Evolutionary conservation across 2,329 filamentous ascomycete genomes (phyloP).

Genomic region (Zasmidium angulare): DNA sequence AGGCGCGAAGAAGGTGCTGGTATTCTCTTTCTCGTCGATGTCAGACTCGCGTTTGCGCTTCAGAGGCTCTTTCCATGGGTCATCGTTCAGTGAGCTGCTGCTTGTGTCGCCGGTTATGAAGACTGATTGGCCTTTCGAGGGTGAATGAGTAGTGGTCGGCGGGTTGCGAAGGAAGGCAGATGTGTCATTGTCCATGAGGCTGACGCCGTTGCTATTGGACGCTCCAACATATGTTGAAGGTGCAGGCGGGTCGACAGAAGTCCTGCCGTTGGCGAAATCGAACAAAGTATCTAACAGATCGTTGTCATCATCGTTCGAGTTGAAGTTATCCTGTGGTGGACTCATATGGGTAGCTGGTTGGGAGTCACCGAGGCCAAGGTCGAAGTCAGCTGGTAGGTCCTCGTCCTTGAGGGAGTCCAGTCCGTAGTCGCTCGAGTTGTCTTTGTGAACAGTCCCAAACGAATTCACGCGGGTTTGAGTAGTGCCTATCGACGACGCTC

Average conservation of each 20-base stretch:
- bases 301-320: conserved; percentile 6
- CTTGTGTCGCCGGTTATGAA: conserved; percentile 15
- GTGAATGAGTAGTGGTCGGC: not conserved
- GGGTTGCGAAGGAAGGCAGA: not conserved
- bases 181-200: not conserved
- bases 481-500: not conserved
- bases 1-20: conserved; percentile 2
- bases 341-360: conserved; percentile 8
- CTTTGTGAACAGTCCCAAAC: not conserved
- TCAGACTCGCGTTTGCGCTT: not conserved
- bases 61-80: not conserved
- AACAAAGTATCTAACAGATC: conserved; percentile 24
- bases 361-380: not conserved
- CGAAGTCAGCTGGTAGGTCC: conserved; percentile 14
- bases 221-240: not conserved
- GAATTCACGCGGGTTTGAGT: not conserved
- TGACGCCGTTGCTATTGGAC: not conserved
- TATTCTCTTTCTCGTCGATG: not conserved
- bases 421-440: conserved; percentile 23
- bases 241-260: not conserved
- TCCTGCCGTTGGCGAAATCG: not conserved
- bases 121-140: not conserved
- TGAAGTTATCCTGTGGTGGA: not conserved
- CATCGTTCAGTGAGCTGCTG: not conserved
- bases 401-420: conserved; percentile 7